These are phyloP conservation scores for Samsoniella hepiali DNA, from an alignment of 2,329 filamentous ascomycete genomes.

Conservation along the genomic window DNA sequence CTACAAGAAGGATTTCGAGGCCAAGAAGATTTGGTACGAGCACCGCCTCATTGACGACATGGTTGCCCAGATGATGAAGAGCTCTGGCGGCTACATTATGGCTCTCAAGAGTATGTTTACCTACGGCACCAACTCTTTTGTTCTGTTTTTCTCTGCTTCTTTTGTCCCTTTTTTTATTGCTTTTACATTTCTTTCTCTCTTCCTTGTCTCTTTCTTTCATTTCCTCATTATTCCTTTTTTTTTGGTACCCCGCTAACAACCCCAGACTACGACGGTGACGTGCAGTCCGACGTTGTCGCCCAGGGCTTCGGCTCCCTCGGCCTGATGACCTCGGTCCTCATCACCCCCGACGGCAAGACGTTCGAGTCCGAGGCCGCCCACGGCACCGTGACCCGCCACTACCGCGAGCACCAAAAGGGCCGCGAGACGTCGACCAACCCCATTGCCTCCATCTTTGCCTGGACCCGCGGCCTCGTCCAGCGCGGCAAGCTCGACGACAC, in stretches of 20 bases:
- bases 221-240: not conserved
- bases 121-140: not conserved
- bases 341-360: slow-evolving; percentile 93
- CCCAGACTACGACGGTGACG: slow-evolving; percentile 95
- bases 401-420: slow-evolving; percentile 98
- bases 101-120: slow-evolving; percentile 83
- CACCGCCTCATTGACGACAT: slow-evolving; percentile 99
- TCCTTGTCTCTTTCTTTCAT: not conserved
- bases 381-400: slow-evolving; percentile 97
- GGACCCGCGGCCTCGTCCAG: slow-evolving; percentile 92
- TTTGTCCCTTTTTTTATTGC: not conserved
- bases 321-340: slow-evolving; percentile 96
- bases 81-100: slow-evolving; percentile 91
- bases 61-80: slow-evolving; percentile 99
- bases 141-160: not conserved
- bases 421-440: slow-evolving; percentile 97
- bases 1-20: slow-evolving; percentile 87
- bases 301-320: slow-evolving; percentile 98
- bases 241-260: slow-evolving; percentile 12
- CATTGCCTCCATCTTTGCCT: slow-evolving; percentile 98
- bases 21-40: slow-evolving; percentile 97
- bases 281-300: slow-evolving; percentile 96
- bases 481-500: slow-evolving; percentile 89
- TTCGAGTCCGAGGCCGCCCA: slow-evolving; percentile 98
- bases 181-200: not conserved